A percentile compares a stretch with the other conserved stretches of the same genome.
These are phyloP conservation scores for Cupressus sempervirens DNA, from an alignment of 75 land plant species.

Conservation along the genomic window DNA sequence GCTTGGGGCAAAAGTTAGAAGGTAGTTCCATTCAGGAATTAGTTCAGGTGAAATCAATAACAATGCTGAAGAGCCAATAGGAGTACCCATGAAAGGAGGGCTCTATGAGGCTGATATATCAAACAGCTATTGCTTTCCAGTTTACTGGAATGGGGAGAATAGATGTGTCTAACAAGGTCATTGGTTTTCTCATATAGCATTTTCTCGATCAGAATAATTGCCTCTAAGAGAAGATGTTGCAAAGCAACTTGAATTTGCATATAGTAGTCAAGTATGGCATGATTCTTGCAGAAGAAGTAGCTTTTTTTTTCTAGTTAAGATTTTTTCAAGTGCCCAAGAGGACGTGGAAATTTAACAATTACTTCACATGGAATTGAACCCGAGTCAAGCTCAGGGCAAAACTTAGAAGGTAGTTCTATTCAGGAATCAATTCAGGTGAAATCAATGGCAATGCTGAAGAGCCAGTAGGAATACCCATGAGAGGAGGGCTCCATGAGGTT, in stretches of 20 bases:
- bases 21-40: conserved; percentile 2
- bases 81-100: conserved; percentile 97
- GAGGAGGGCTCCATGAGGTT: conserved; percentile 99
- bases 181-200: conserved; percentile 92
- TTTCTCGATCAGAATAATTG: conserved; percentile 73
- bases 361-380: conserved; percentile 6
- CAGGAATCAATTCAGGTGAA: conserved; percentile 15
- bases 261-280: conserved; percentile 93
- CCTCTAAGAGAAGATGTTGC: conserved; percentile 94
- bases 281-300: conserved; percentile 25
- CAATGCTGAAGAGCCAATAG: conserved; percentile 73
- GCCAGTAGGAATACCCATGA: conserved; percentile 93
- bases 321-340: conserved; percentile 52
- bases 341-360: conserved; percentile 4
- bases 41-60: conserved; percentile 17
- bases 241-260: conserved; percentile 92
- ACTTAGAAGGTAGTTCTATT: background rate
- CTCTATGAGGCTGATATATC: conserved; percentile 96
- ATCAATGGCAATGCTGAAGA: conserved; percentile 45
- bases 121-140: conserved; percentile 84
- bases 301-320: too few relatives aligned
- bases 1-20: background rate
- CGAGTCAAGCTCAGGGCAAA: background rate
- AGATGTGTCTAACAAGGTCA: conserved; percentile 91
- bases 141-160: conserved; percentile 96